Evolutionary conservation across 495 filamentous ascomycete species (phyloP).

Genomic region (Podospora tetraspora): DNA sequence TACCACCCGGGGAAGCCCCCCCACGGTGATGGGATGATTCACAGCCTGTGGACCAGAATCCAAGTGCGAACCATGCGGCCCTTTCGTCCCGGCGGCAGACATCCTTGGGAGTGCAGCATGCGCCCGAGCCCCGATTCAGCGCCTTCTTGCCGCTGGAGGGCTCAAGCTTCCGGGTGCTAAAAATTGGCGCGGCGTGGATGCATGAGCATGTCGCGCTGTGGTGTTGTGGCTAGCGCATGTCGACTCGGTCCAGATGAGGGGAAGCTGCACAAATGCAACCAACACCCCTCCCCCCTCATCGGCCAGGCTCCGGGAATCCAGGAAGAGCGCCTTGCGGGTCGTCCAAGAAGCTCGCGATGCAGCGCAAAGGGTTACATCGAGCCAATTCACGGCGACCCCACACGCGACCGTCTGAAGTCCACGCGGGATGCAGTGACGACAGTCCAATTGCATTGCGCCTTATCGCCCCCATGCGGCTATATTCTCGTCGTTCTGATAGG

Average conservation of each 20-base stretch:
- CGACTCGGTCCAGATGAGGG: conserved; percentile 1
- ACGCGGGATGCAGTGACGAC: conserved; percentile 37
- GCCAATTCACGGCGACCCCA: conserved; percentile 24
- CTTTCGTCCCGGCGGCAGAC: background rate
- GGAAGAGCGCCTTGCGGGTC: conserved; percentile 9
- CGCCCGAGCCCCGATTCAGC: background rate
- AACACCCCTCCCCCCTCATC: background rate
- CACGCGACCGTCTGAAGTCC: conserved; percentile 16
- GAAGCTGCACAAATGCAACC: conserved; percentile 4
- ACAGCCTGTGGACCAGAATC: background rate
- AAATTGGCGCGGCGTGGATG: conserved; percentile 17
- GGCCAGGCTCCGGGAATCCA: background rate
- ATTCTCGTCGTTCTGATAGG: conserved; percentile 21
- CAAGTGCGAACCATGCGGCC: background rate
- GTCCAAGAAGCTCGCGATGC: conserved; percentile 21
- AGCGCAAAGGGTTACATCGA: conserved; percentile 19
- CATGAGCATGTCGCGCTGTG: conserved; percentile 14
- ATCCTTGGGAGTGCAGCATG: background rate
- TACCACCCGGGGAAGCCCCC: background rate
- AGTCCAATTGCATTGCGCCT: conserved; percentile 25
- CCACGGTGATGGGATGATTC: background rate
- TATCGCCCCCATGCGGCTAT: conserved; percentile 30
- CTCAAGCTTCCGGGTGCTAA: conserved; percentile 1
- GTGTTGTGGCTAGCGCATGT: conserved; percentile 16
- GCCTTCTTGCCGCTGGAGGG: background rate